Evolutionary conservation across 306 rosid genomes (phyloP), one percentile per base, ranked within the genome.

Genomic region (Amphicarpaea edgeworthii): DNA sequence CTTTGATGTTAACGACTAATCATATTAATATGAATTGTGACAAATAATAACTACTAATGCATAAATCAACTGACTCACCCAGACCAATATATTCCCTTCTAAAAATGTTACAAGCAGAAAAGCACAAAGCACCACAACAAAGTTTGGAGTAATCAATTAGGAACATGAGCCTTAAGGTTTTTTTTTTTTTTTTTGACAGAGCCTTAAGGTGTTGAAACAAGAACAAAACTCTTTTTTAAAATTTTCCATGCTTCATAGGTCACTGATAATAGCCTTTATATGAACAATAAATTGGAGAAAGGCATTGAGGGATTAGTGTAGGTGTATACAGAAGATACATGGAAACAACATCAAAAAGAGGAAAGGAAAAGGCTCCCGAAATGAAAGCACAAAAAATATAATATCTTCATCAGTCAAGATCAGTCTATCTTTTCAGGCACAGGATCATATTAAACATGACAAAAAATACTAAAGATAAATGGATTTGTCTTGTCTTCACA

Each of bases 401-500:
- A 30, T 37, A n/a, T 37, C 32, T 1, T 45, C 34, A 54, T 77
- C 20, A 26, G 67, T 54, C 43, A 12, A 20, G 68, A 66, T 53
- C 3, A 17, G 57, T 66, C 47, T 28, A 21, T 40, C 32, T 38
- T 40, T 60, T 69, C 49, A 77, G 46, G 42, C 3, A 32, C 14
- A 6, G 26, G 26, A 7, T 30, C 63, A 54, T 37, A 26, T 47
- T 61, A 28, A 62, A 32, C 60, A 63, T 23, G 24, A 38, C 47
- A 63, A 41, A 45, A 11, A 69, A 47, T 32, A 67, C 41, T 1
- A n/a, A 23, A 8, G 20, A 68, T 57, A 28, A 14, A 77, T 68
- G 41, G 11, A 72, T 37, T 5, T 32, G 20, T 5, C 17, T 20
- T 32, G 6, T 60, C 63, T 20, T 11, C 38, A 51, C 58, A 69